Evolutionary conservation across 345 rosid species (phyloP), one percentile per base, ranked within the genome.

Genomic region (Citrus glauca): DNA sequence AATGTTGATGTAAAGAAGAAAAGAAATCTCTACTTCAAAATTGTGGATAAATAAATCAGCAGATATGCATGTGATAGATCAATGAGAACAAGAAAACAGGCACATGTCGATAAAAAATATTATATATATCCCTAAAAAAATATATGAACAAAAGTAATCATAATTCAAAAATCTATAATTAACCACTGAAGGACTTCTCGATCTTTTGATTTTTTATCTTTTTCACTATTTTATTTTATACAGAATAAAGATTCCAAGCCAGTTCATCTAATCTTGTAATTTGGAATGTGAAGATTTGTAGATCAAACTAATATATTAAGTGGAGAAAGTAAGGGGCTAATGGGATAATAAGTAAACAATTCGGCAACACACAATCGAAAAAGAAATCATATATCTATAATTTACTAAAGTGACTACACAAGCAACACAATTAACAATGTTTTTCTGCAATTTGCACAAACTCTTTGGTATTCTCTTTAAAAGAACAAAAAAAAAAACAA

Each of bases 371-470:
- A 74, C 32, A 81, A 79, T 59, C 81, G 76, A 77, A 76, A 73
- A 66, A 69, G 71, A 71, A 37, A 77, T 48, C 27, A 80, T 50
- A 69, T 62, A 64, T 79, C 53, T n/a, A 69, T 78, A 79, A 72
- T 48, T 69, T 72, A 71, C 79, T 81, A 65, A 79, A 70, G 79
- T 74, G 78, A 60, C 62, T 77, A 82, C 83, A 56, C 83, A 48
- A 53, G 74, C 78, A 74, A 75, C 74, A 79, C 78, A 85, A 78
- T 82, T 38, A 78, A 80, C 82, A 80, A 72, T 76, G 81, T 48
- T 68, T 64, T 35, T 69, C 78, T 77, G 83, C 83, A 80, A 82
- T 80, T 81, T 84, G 84, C 81, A 79, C 85, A 77, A 78, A 71
- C 85, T 80, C 80, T 81, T 69, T 48, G 68, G 77, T 80, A 82